A percentile compares a stretch with the other conserved stretches of the same genome.
Evolutionary conservation across 2,329 filamentous ascomycete genomes (phyloP).

Genomic region (Graphilbum ipis-grandicollis): DNA sequence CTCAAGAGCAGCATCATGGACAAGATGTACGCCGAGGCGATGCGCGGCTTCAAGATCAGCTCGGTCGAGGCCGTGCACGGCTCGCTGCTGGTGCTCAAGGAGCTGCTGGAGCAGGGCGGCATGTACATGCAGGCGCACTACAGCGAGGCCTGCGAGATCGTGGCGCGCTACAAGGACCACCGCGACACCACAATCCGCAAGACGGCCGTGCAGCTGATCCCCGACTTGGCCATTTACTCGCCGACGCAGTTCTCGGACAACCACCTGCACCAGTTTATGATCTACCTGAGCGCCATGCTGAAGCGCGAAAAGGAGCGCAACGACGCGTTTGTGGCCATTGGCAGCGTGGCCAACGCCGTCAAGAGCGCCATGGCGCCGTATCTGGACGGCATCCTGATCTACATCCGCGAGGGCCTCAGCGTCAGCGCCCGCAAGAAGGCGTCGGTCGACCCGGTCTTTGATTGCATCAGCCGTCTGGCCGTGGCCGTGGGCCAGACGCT

Average conservation of each 20-base stretch:
- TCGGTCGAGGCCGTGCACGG: conserved; percentile 83
- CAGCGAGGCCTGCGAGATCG: conserved; percentile 79
- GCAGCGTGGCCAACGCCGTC: conserved; percentile 89
- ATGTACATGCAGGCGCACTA: conserved; percentile 99
- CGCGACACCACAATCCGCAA: conserved; percentile 73
- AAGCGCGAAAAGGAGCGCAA: conserved; percentile 92
- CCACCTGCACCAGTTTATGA: conserved; percentile 92
- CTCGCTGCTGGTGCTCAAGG: conserved; percentile 83
- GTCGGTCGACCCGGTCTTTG: conserved; percentile 68
- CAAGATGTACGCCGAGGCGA: conserved; percentile 76
- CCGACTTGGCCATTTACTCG: conserved; percentile 81
- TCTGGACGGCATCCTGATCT: conserved; percentile 81
- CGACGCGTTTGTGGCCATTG: conserved; percentile 87
- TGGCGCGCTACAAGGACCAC: conserved; percentile 84
- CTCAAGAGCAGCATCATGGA: conserved; percentile 79
- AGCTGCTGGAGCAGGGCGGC: conserved; percentile 81
- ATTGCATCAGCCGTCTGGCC: conserved; percentile 92
- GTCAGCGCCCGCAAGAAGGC: conserved; percentile 53
- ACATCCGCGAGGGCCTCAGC: conserved; percentile 80
- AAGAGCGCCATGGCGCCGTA: conserved; percentile 91
- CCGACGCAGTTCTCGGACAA: conserved; percentile 75
- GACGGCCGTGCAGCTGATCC: conserved; percentile 81
- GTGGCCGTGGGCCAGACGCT: conserved; percentile 90
- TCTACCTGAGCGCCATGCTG: conserved; percentile 81
- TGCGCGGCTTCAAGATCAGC: conserved; percentile 60